These are phyloP conservation scores for Neurospora sp. DNA, from an alignment of 495 filamentous ascomycete genomes.

Conservation along the genomic window DNA sequence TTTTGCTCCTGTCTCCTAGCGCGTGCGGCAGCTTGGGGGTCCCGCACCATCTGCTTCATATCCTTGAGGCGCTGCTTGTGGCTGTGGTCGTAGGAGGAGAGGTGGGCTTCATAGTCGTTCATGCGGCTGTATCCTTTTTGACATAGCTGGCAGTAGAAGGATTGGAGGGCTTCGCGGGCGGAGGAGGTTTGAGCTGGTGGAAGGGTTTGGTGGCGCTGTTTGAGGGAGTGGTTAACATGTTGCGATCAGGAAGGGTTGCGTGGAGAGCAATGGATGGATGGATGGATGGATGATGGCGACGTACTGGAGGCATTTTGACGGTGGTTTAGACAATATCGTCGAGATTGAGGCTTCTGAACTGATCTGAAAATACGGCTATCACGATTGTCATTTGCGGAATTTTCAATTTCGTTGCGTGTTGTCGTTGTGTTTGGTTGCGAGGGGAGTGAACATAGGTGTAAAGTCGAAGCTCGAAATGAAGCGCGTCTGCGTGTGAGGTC, in stretches of 20 bases:
- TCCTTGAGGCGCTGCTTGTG: conserved; percentile 59
- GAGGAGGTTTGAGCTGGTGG: conserved; percentile 63
- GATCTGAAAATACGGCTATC: neutral
- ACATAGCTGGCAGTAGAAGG: conserved; percentile 77
- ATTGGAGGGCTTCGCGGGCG: conserved; percentile 75
- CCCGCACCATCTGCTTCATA: conserved; percentile 55
- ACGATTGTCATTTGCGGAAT: neutral
- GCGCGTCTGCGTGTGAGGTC: neutral
- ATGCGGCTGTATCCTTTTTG: conserved; percentile 59
- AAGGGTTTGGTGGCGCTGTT: conserved; percentile 39
- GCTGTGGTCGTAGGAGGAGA: conserved; percentile 60
- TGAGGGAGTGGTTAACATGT: neutral
- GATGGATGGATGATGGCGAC: neutral
- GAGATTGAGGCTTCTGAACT: neutral
- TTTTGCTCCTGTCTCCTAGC: conserved; percentile 63
- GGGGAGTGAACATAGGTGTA: neutral
- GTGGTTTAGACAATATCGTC: neutral
- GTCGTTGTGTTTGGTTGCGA: neutral
- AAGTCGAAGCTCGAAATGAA: neutral
- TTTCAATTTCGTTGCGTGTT: neutral
- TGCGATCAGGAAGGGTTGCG: conserved; percentile 8
- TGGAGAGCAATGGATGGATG: neutral
- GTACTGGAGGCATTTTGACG: conserved; percentile 38
- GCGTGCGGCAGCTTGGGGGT: conserved; percentile 46
- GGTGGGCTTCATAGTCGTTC: conserved; percentile 62